Evolutionary conservation across 2,329 filamentous ascomycete genomes (phyloP).

Genomic region (Blumeria graminis): DNA sequence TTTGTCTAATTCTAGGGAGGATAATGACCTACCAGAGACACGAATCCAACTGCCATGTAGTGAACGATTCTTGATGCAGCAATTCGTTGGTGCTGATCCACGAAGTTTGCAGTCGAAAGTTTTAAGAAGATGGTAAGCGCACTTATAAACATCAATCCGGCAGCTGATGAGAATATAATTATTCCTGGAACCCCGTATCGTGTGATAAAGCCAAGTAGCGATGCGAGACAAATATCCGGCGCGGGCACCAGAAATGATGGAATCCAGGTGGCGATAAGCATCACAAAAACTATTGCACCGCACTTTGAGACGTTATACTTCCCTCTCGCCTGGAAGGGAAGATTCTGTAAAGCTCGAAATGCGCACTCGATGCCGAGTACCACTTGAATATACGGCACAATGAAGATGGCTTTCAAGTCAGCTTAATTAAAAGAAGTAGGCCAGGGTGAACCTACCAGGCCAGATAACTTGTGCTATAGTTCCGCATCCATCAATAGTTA

Average conservation of each 20-base stretch:
- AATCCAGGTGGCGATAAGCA: conserved; percentile 31
- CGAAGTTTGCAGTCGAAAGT: conserved; percentile 26
- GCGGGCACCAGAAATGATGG: conserved; percentile 30
- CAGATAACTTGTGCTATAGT: conserved; percentile 32
- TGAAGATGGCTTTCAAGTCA: conserved; percentile 33
- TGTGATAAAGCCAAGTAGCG: conserved; percentile 41
- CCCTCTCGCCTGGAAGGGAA: conserved; percentile 31
- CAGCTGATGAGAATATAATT: conserved; percentile 25
- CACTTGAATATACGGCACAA: conserved; percentile 39
- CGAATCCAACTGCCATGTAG: conserved; percentile 29
- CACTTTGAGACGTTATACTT: conserved; percentile 37
- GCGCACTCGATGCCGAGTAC: conserved; percentile 39
- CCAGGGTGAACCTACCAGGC: conserved; percentile 22
- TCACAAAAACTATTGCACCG: conserved; percentile 23
- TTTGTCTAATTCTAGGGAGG: background rate
- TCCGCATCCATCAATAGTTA: conserved; percentile 28
- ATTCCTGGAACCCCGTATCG: conserved; percentile 34
- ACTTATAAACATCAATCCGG: conserved; percentile 25
- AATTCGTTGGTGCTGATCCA: conserved; percentile 34
- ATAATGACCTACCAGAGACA: conserved; percentile 29
- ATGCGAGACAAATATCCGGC: conserved; percentile 38
- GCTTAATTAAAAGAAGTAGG: background rate
- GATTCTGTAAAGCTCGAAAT: conserved; percentile 26
- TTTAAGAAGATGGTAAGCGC: conserved; percentile 30
- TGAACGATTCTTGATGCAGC: conserved; percentile 47